A percentile compares a stretch with the other conserved stretches of the same genome.
Evolutionary conservation across 2,329 filamentous ascomycete genomes (phyloP).

Genomic region (Chrysoporthe deuterocubensis): DNA sequence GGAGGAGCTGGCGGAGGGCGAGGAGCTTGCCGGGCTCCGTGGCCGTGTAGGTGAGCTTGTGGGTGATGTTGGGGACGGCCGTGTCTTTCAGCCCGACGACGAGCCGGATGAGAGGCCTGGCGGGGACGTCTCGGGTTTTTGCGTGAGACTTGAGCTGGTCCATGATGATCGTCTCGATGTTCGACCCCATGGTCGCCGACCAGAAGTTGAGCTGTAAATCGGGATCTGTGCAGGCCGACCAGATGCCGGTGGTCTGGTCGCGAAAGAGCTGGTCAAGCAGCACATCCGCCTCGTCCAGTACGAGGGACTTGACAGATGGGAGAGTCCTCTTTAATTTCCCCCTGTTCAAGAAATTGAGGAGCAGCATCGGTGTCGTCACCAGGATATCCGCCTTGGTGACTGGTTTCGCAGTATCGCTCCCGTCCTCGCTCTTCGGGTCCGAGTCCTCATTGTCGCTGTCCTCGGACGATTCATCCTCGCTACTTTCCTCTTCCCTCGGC

Average conservation of each 20-base stretch:
- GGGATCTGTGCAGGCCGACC: conserved; percentile 74
- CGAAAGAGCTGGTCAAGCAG: conserved; percentile 89
- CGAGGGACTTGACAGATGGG: conserved; percentile 71
- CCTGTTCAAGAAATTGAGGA: conserved; percentile 72
- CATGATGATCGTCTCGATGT: conserved; percentile 78
- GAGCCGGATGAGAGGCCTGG: conserved; percentile 71
- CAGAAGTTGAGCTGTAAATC: conserved; percentile 80
- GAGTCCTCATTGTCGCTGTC: conserved; percentile 40
- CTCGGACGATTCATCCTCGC: conserved; percentile 41
- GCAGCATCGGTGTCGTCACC: conserved; percentile 77
- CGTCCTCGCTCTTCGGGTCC: conserved; percentile 37
- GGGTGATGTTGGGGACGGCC: conserved; percentile 87
- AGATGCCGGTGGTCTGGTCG: conserved; percentile 84
- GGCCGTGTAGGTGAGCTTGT: conserved; percentile 87
- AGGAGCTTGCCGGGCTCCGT: conserved; percentile 94
- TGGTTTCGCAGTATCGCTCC: conserved; percentile 43
- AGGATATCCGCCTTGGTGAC: conserved; percentile 77
- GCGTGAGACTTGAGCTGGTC: conserved; percentile 66
- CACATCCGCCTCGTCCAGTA: conserved; percentile 94
- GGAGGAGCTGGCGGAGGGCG: conserved; percentile 85
- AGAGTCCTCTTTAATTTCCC: conserved; percentile 54
- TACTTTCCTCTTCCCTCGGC: conserved; percentile 44
- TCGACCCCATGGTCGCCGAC: conserved; percentile 97
- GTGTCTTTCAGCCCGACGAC: conserved; percentile 98
- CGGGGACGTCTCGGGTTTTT: conserved; percentile 40